Evolutionary conservation across 164 flowering plant genomes (phyloP).

Genomic region (Santalum album): DNA sequence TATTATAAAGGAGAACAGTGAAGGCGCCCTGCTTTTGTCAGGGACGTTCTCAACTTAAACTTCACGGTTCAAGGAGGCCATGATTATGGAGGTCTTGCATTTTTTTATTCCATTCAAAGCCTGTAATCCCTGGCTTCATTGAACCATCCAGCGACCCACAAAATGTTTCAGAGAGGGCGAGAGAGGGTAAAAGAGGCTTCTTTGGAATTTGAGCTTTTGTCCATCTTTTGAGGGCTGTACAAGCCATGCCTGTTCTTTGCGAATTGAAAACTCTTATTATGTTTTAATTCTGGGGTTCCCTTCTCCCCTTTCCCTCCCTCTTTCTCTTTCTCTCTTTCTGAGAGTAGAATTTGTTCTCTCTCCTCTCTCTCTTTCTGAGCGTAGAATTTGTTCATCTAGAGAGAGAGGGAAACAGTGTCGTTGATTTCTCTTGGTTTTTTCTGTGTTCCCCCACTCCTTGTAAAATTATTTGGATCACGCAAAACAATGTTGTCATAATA

Average conservation of each 20-base stretch:
- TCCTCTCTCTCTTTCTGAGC: not conserved
- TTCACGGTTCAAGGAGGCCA: constrained; percentile 21
- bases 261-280: constrained; percentile 4
- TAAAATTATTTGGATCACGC: constrained; percentile 9
- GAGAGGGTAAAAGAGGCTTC: constrained; percentile 7
- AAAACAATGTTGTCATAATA: constrained; percentile 23
- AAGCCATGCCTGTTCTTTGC: constrained; percentile 29
- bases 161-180: not conserved
- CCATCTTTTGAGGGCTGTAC: constrained; percentile 32
- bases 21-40: constrained; percentile 29
- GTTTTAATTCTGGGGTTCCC: constrained; percentile 7
- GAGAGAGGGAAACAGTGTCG: not conserved
- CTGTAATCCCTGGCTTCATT: not conserved
- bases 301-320: too few relatives aligned
- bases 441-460: not conserved
- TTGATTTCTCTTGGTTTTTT: not conserved
- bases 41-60: constrained; percentile 6
- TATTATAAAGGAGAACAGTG: constrained; percentile 9
- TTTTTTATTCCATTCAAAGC: constrained; percentile 5
- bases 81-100: constrained; percentile 13
- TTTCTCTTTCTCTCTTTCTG: constrained; percentile 1
- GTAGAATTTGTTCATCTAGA: not conserved
- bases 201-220: constrained; percentile 32
- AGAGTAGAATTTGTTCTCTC: constrained; percentile 2
- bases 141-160: not conserved